These are phyloP conservation scores for Agaricus sinodeliciosus DNA, from an alignment of 768 basidiomycete genomes.

Conservation along the genomic window DNA sequence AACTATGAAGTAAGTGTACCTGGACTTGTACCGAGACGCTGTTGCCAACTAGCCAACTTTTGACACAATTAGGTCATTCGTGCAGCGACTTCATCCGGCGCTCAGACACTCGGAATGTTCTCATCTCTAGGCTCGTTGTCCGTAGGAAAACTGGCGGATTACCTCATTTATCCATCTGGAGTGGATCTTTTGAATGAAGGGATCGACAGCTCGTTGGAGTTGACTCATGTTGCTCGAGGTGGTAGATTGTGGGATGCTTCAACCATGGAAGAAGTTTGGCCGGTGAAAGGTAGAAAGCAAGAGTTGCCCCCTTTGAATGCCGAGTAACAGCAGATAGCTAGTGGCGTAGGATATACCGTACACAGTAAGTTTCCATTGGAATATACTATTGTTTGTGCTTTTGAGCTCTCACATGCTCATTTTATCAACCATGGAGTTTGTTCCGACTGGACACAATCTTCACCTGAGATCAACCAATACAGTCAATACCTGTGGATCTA, in stretches of 20 bases:
- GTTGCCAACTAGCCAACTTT: background rate
- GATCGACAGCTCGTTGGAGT: constrained; percentile 36
- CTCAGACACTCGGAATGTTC: constrained; percentile 57
- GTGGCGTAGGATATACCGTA: background rate
- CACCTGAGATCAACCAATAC: too few relatives aligned
- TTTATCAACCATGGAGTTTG: too few relatives aligned
- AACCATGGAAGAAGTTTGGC: constrained; percentile 68
- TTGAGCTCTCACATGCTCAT: too few relatives aligned
- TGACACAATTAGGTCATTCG: constrained; percentile 43
- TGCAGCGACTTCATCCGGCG: constrained; percentile 63
- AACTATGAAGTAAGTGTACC: constrained; percentile 53
- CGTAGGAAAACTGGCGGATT: constrained; percentile 64
- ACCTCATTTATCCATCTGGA: constrained; percentile 56
- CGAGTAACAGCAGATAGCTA: constrained; percentile 21
- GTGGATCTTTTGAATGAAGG: constrained; percentile 51
- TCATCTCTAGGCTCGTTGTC: constrained; percentile 57
- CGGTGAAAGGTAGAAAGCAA: constrained; percentile 51
- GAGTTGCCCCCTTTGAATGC: constrained; percentile 54
- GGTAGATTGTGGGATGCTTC: constrained; percentile 67
- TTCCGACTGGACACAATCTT: too few relatives aligned
- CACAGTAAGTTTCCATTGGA: too few relatives aligned
- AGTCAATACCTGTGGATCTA: too few relatives aligned
- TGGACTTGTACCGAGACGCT: background rate
- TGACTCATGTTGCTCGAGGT: constrained; percentile 54
- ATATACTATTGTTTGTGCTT: too few relatives aligned